phyloP scores from a whole-genome alignment of 257 asterid genomes.

The Handroanthus guayacan region DNA sequence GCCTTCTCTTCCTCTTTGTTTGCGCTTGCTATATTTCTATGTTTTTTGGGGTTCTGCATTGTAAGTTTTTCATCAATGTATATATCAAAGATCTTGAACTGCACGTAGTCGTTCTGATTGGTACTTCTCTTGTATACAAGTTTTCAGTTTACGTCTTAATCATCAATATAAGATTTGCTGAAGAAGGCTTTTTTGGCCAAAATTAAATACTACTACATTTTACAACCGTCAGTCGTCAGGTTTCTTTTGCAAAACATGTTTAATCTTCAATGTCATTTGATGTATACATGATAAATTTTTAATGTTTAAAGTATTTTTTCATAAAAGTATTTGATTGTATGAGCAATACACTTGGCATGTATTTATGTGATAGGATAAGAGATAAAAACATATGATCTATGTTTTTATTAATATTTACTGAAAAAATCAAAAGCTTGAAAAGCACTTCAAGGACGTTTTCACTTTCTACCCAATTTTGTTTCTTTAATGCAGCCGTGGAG shows the following conservation, averaged over 20 bases:
- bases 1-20: slow-evolving; percentile 23
- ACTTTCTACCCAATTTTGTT: too few species aligned
- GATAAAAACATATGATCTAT: too few species aligned
- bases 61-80: slow-evolving; percentile 46
- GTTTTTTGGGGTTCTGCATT: slow-evolving; percentile 17
- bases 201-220: not conserved
- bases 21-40: slow-evolving; percentile 3
- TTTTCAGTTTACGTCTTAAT: not conserved
- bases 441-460: too few species aligned
- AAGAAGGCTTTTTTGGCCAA: not conserved
- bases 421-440: too few species aligned
- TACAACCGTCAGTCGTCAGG: not conserved
- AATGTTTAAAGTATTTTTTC: too few species aligned
- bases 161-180: slow-evolving; percentile 3
- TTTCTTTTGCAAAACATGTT: not conserved
- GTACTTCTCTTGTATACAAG: slow-evolving; percentile 34
- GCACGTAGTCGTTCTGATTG: slow-evolving; percentile 13
- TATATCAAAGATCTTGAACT: slow-evolving; percentile 44
- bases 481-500: too few species aligned
- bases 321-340: too few species aligned
- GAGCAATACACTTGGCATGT: too few species aligned
- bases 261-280: too few species aligned
- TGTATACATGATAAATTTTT: too few species aligned
- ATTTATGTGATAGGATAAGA: too few species aligned
- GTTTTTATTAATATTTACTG: too few species aligned